phyloP scores from a whole-genome alignment of 345 rosid species.

The Populus pruinosa region DNA sequence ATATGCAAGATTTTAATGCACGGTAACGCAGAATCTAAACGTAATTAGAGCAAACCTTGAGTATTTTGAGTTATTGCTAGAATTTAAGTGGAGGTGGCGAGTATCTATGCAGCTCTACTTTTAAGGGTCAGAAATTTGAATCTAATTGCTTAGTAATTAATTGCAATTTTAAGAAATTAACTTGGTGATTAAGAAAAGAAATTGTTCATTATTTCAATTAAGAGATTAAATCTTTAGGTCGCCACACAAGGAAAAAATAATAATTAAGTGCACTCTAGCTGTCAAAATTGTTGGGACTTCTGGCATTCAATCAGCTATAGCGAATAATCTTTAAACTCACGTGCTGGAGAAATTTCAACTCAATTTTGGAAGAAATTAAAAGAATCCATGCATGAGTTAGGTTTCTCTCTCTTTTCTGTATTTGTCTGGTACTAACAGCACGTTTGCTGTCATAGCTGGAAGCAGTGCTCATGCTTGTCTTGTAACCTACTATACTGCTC shows the following conservation, averaged over 20 bases:
- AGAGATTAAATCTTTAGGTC: too few relatives aligned
- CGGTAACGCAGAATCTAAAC: neutral
- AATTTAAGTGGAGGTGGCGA: neutral
- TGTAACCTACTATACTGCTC: neutral
- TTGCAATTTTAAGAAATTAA: too few relatives aligned
- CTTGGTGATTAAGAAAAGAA: too few relatives aligned
- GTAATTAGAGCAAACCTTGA: neutral
- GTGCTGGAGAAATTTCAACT: neutral
- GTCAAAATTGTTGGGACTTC: neutral
- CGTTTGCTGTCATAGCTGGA: neutral
- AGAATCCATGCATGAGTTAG: neutral
- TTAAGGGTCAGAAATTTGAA: neutral
- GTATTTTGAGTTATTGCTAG: neutral
- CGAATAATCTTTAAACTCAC: neutral
- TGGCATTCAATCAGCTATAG: neutral
- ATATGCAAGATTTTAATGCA: neutral
- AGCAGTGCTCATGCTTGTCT: neutral
- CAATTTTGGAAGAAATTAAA: neutral
- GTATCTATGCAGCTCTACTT: neutral
- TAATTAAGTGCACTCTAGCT: neutral
- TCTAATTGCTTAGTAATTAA: too few relatives aligned
- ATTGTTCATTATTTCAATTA: too few relatives aligned
- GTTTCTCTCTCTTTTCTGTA: neutral
- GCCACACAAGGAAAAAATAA: too few relatives aligned
- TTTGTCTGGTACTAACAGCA: neutral